Conservation (phyloP, 2,329 filamentous ascomycete species). For the Beauveria rudraprayagi region DNA sequence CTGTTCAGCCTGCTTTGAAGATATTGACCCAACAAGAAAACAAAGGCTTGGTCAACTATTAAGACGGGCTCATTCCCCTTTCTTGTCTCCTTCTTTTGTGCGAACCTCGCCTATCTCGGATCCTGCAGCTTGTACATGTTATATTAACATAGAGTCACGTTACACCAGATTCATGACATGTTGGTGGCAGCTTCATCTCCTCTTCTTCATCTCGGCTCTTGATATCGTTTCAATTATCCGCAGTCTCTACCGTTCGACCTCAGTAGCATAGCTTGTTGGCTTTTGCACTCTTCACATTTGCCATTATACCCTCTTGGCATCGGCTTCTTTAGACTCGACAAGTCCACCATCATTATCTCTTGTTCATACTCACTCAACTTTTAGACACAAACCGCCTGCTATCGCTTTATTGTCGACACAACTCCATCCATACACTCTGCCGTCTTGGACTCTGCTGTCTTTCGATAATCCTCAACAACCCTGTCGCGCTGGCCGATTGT, state of each 20-base stretch:
- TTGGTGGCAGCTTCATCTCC: background rate
- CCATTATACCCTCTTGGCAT: background rate
- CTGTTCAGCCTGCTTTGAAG: background rate
- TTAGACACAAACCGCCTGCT: background rate
- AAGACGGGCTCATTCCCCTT: background rate
- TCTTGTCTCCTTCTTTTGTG: background rate
- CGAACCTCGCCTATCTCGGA: background rate
- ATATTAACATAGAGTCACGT: background rate
- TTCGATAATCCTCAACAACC: background rate
- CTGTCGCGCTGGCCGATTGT: background rate
- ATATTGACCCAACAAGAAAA: constrained; percentile 5
- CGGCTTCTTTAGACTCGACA: background rate
- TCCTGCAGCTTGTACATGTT: background rate
- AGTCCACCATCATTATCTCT: background rate
- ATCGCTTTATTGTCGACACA: background rate
- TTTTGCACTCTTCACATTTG: background rate
- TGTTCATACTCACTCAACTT: background rate
- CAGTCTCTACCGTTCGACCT: constrained; percentile 5
- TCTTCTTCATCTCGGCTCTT: background rate
- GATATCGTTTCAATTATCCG: background rate
- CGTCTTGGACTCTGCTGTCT: background rate
- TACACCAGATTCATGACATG: constrained; percentile 6
- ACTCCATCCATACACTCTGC: background rate
- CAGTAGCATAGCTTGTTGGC: constrained; percentile 1
- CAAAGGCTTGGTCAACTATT: background rate